These are phyloP conservation scores for Eutypa lata DNA, from an alignment of 2,329 filamentous ascomycete genomes.

Conservation along the genomic window DNA sequence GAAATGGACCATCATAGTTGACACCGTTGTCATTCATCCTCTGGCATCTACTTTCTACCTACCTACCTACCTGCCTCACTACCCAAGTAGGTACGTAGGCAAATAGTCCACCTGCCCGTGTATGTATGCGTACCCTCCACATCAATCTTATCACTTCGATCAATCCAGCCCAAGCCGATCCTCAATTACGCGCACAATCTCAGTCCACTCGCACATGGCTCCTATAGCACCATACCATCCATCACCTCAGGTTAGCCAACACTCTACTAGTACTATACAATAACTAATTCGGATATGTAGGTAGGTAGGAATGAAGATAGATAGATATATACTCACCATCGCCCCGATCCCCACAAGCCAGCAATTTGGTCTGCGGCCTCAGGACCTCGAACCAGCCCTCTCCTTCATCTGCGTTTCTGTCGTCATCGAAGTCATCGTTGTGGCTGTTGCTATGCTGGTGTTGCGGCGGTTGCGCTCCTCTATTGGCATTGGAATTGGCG, in stretches of 20 bases:
- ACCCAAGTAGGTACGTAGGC: too few species aligned
- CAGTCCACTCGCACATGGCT: conserved; percentile 78
- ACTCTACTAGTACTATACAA: too few species aligned
- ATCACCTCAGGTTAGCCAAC: too few species aligned
- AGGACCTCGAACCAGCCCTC: conserved; percentile 67
- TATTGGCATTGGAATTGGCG: too few species aligned
- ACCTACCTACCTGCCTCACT: too few species aligned
- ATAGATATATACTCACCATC: conserved; percentile 46
- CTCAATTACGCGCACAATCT: conserved; percentile 67
- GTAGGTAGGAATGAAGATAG: too few species aligned
- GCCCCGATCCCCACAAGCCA: conserved; percentile 84
- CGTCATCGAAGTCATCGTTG: conserved; percentile 22
- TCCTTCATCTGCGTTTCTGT: conserved; percentile 16
- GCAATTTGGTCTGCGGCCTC: conserved; percentile 67
- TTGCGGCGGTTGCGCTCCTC: conserved; percentile 3
- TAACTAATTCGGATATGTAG: too few species aligned
- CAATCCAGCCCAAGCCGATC: conserved; percentile 37
- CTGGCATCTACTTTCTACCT: too few species aligned
- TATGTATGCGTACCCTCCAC: too few species aligned
- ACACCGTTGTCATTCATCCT: too few species aligned
- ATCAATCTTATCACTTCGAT: background rate
- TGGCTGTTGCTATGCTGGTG: conserved; percentile 18
- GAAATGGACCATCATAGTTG: too few species aligned
- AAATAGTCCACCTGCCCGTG: too few species aligned
- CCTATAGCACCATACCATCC: conserved; percentile 27